Evolutionary conservation across 345 rosid genomes (phyloP).

Genomic region (Moricandia arvensis): DNA sequence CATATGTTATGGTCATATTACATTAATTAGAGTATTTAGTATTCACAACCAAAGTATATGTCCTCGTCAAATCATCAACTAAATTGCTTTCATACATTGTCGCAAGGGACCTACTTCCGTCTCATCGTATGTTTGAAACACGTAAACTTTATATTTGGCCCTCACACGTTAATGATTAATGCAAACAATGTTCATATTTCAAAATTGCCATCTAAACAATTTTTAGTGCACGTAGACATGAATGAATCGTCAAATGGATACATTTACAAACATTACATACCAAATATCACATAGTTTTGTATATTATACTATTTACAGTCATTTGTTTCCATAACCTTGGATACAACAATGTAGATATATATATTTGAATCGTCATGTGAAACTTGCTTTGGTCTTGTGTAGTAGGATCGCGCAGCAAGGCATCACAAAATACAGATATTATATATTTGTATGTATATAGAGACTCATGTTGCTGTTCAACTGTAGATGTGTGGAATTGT

Average conservation of each 20-base stretch:
- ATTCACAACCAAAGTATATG: neutral
- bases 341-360: neutral
- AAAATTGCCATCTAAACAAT: neutral
- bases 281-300: neutral
- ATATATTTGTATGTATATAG: neutral
- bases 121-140: neutral
- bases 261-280: neutral
- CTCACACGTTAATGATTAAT: neutral
- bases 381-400: neutral
- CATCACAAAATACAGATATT: neutral
- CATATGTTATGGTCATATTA: neutral
- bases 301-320: neutral
- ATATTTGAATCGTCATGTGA: neutral
- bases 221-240: too few relatives aligned
- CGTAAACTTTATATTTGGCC: neutral
- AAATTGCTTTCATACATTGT: neutral
- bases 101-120: neutral
- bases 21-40: neutral
- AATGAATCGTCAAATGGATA: neutral
- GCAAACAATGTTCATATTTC: neutral
- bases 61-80: slow-evolving; percentile 12
- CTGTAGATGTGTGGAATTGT: neutral
- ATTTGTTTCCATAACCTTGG: neutral
- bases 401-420: neutral
- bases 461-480: slow-evolving; percentile 16